A percentile compares a stretch with the other conserved stretches of the same genome.
phyloP scores from a whole-genome alignment of 1,284 basidiomycete genomes.

The Pascua guehoae region DNA sequence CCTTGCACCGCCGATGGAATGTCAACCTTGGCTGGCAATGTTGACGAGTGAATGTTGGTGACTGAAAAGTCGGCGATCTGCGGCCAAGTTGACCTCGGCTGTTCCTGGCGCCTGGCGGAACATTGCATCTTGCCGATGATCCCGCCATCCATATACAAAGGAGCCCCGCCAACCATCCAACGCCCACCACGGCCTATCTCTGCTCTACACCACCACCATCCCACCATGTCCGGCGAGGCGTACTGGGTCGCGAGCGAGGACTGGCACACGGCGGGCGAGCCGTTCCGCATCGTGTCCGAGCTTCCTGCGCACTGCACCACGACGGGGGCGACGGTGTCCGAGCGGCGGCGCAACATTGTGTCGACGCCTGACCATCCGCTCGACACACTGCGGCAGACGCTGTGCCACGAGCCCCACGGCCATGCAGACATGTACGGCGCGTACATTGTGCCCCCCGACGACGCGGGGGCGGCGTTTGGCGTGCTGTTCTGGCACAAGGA shows the following conservation, averaged over 20 bases:
- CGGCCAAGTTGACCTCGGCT: no score
- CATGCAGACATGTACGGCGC: slow-evolving; percentile 56
- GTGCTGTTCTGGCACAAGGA: slow-evolving; percentile 56
- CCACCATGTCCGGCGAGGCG: slow-evolving; percentile 1
- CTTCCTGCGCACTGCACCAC: slow-evolving; percentile 8
- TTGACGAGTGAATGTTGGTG: no score
- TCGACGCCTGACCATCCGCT: slow-evolving; percentile 13
- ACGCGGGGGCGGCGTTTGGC: slow-evolving; percentile 50
- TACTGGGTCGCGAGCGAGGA: slow-evolving; percentile 22
- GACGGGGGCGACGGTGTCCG: slow-evolving; percentile 4
- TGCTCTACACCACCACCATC: neutral
- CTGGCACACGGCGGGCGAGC: slow-evolving; percentile 30
- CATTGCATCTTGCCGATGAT: no score
- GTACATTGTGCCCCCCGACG: slow-evolving; percentile 47
- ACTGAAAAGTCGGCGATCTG: no score
- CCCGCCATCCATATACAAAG: no score
- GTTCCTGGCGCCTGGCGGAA: no score
- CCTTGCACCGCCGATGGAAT: no score
- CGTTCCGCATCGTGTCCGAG: slow-evolving; percentile 23
- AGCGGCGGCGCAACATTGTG: slow-evolving; percentile 10
- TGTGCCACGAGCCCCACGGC: slow-evolving; percentile 50
- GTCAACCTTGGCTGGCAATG: no score
- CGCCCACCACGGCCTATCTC: no score
- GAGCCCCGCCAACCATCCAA: no score
- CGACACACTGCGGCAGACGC: slow-evolving; percentile 16